A percentile compares a stretch with the other conserved stretches of the same genome.
Conservation (phyloP, 1,284 basidiomycete genomes). For the Ganoderma resinaceum region DNA sequence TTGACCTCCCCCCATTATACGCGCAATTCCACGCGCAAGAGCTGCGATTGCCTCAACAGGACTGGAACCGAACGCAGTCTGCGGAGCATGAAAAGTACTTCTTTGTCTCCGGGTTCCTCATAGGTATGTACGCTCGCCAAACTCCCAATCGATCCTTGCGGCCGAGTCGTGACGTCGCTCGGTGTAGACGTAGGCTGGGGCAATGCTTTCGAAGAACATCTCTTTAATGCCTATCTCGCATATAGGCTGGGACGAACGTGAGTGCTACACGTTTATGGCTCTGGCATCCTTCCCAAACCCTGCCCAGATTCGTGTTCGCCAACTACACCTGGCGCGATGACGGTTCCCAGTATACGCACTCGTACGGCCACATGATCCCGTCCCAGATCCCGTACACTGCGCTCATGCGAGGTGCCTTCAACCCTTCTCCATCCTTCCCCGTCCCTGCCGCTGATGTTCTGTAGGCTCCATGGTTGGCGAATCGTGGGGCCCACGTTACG, state of each 20-base stretch:
- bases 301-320: conserved; percentile 53
- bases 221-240: conserved; percentile 56
- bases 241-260: conserved; percentile 51
- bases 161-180: background rate
- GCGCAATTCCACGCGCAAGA: conserved; percentile 13
- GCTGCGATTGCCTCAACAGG: conserved; percentile 20
- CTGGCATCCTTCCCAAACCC: background rate
- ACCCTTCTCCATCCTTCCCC: background rate
- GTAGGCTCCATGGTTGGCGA: conserved; percentile 50
- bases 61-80: conserved; percentile 13
- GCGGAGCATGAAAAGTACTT: conserved; percentile 17
- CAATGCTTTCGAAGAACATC: conserved; percentile 60
- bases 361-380: conserved; percentile 53
- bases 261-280: conserved; percentile 26
- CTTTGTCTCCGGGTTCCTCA: conserved; percentile 12
- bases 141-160: background rate
- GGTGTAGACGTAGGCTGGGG: conserved; percentile 48
- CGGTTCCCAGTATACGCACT: conserved; percentile 33
- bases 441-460: too few species aligned
- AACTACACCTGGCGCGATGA: conserved; percentile 65
- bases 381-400: conserved; percentile 65
- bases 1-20: conserved; percentile 20
- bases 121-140: background rate
- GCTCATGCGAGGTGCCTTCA: conserved; percentile 52
- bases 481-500: conserved; percentile 33